These are phyloP conservation scores for Thelonectria discophora DNA, from an alignment of 2,329 filamentous ascomycete genomes.

Conservation along the genomic window DNA sequence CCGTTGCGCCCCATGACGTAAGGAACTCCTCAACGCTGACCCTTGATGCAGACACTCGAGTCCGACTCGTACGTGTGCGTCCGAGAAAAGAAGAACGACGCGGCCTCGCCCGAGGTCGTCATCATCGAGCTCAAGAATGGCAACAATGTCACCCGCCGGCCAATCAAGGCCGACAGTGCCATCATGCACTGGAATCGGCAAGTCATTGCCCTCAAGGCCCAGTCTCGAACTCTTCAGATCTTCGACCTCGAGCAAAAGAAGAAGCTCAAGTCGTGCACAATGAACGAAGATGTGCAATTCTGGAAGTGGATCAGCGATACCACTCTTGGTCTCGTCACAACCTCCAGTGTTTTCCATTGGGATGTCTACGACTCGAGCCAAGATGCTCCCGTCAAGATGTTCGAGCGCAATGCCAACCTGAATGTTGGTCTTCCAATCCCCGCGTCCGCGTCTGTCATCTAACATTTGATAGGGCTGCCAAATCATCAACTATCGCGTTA, in stretches of 20 bases:
- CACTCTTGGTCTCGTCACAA: slow-evolving; percentile 88
- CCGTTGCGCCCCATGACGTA: slow-evolving; percentile 20
- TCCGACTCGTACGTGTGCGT: slow-evolving; percentile 97
- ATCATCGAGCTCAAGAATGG: slow-evolving; percentile 98
- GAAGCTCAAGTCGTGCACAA: slow-evolving; percentile 95
- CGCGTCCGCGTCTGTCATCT: slow-evolving; percentile 21
- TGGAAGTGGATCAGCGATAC: slow-evolving; percentile 99
- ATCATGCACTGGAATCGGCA: slow-evolving; percentile 99
- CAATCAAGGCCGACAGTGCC: slow-evolving; percentile 99
- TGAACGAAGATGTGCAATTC: slow-evolving; percentile 97
- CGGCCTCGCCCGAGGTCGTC: slow-evolving; percentile 89
- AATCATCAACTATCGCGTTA: slow-evolving; percentile 99
- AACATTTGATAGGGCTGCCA: slow-evolving; percentile 76
- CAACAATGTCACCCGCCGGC: slow-evolving; percentile 92
- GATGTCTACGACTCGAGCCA: slow-evolving; percentile 90
- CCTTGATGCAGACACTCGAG: slow-evolving; percentile 80
- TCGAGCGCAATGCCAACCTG: slow-evolving; percentile 92
- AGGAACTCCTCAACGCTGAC: slow-evolving; percentile 32
- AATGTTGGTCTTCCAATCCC: slow-evolving; percentile 65
- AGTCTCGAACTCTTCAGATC: slow-evolving; percentile 94
- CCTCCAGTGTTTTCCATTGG: slow-evolving; percentile 94
- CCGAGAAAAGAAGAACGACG: slow-evolving; percentile 89
- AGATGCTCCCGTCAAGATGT: slow-evolving; percentile 84
- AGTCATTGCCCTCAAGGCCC: slow-evolving; percentile 95
- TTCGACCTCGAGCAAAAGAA: slow-evolving; percentile 93